Evolutionary conservation across 2,329 filamentous ascomycete genomes (phyloP), one percentile per base, ranked within the genome.

Genomic region (Parastagonospora avenae): DNA sequence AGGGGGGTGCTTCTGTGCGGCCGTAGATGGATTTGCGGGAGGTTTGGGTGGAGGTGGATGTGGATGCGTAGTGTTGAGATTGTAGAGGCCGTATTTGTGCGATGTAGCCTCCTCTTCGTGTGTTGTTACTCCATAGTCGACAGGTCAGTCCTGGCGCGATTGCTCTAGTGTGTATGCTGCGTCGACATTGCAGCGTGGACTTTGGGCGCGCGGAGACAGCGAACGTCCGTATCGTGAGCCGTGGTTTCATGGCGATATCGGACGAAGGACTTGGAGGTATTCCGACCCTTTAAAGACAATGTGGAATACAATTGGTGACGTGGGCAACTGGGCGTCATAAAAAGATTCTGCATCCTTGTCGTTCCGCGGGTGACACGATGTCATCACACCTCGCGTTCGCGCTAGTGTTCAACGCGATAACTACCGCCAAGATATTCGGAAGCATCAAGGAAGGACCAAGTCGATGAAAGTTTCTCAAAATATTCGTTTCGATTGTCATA

Each of bases 331-430:
- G 19, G 9, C 35, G 35, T 16, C 4, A 8, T 16, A 37, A 37
- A 43, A 35, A 33, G 19, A 43, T 43, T 41, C 28, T 8, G 28
- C 24, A 59, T 55, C 59, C 55, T 53, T 58, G 55, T 42, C 39
- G 39, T 28, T 41, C 29, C 28, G 37, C 35, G 38, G 33, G 11
- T 31, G 47, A 49, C 66, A 52, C 66, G 62, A 63, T 64, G 64
- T 69, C 67, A 67, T 68, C 54, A 61, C 52, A 59, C 54, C 42
- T 57, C 60, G 59, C 54, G 57, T 57, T 39, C 30, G 39, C 54
- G 57, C 63, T 65, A 65, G 36, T 12, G 47, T 43, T 10, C 19
- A 42, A 43, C 38, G 19, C 48, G 47, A 42, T 3, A 24, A 24
- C 19, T 5, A 24, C 19, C 5, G 19, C 19, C 19, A 24, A 24